A percentile compares a stretch with the other conserved stretches of the same genome.
Conservation (phyloP, 2,329 filamentous ascomycete genomes). For the Fusarium nodosum region DNA sequence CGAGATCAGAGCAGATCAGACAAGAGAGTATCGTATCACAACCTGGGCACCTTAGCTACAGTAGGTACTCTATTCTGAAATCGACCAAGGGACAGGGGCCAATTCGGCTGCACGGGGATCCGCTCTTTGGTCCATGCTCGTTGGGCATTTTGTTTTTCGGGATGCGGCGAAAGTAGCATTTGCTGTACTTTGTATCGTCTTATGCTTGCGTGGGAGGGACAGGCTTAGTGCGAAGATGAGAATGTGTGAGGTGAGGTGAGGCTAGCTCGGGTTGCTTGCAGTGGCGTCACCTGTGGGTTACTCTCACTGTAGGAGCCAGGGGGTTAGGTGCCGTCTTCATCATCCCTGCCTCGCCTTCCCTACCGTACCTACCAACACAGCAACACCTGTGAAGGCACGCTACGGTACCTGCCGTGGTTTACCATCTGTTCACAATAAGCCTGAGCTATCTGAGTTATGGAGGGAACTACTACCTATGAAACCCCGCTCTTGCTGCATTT, state of each 20-base stretch:
- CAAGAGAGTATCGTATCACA: slow-evolving; percentile 15
- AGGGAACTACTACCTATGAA: neutral
- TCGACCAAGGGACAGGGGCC: slow-evolving; percentile 34
- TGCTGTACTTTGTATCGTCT: slow-evolving; percentile 22
- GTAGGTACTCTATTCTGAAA: slow-evolving; percentile 10
- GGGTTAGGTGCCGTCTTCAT: slow-evolving; percentile 24
- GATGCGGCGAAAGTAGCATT: slow-evolving; percentile 39
- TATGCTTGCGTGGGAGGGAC: slow-evolving; percentile 28
- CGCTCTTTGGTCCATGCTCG: slow-evolving; percentile 41
- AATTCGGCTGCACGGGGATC: slow-evolving; percentile 51
- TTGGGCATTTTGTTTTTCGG: slow-evolving; percentile 31
- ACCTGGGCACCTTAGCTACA: slow-evolving; percentile 9
- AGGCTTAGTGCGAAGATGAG: slow-evolving; percentile 23
- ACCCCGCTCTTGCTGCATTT: slow-evolving; percentile 37
- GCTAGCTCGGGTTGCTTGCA: slow-evolving; percentile 31
- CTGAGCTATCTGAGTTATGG: slow-evolving; percentile 3
- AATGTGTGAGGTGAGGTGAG: slow-evolving; percentile 30
- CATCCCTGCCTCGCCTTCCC: slow-evolving; percentile 2
- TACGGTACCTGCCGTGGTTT: slow-evolving; percentile 34
- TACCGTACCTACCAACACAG: neutral
- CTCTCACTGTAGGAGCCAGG: slow-evolving; percentile 1
- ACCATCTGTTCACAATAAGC: slow-evolving; percentile 26
- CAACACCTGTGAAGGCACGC: neutral
- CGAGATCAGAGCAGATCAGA: slow-evolving; percentile 37
- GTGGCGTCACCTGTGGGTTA: slow-evolving; percentile 40